Base-by-base conservation (phyloP, 495 filamentous ascomycete species). In the Penicillium paradoxum region DNA sequence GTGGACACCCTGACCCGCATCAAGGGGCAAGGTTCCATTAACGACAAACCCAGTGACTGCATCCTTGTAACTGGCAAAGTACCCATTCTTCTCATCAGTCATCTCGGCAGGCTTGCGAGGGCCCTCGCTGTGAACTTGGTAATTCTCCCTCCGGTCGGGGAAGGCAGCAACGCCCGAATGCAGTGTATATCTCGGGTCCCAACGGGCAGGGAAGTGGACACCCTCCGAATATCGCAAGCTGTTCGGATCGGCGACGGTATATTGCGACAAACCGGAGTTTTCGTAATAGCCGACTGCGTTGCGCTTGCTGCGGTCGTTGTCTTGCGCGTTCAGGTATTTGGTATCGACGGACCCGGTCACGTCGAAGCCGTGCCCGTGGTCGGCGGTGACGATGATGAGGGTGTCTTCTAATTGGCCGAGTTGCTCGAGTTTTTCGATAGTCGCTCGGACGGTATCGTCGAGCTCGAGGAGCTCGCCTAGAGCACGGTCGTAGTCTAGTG, bases 311-410 rank as follows among this genome's bases (percentile, higher is more conserved):
- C 86, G 81, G 61, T 85, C 79, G 18, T 76, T 76, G 1, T 68
- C 57, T 58, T 86, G 80, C 3, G 73, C 78, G 10, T 76, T 67
- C 8, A 87, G 67, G 70, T 88, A 89, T 51, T 65, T 53, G 3
- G 79, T 81, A 52, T 82, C 79, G 13, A 77, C 77, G 27, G 69
- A 71, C 48, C 79, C 79, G 46, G 75, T 79, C 46, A 82, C 80
- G 55, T 85, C 84, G 57, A 89, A 89, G 46, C 86, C 86, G 71
- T 89, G 86, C 32, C 86, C 86, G 69, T 90, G 86, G 64, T 90
- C 86, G 5, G 86, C 85, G 9, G 85, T 87, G 27, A 90, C 84
- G 34, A 90, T 55, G 52, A 90, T 75, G 1, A 88, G 70, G 0
- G 86, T 90, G 30, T 85, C 79, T 13, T 89, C 80, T 3, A 86